Base-by-base conservation (phyloP, 495 filamentous ascomycete genomes). In the Tuber brumale region DNA sequence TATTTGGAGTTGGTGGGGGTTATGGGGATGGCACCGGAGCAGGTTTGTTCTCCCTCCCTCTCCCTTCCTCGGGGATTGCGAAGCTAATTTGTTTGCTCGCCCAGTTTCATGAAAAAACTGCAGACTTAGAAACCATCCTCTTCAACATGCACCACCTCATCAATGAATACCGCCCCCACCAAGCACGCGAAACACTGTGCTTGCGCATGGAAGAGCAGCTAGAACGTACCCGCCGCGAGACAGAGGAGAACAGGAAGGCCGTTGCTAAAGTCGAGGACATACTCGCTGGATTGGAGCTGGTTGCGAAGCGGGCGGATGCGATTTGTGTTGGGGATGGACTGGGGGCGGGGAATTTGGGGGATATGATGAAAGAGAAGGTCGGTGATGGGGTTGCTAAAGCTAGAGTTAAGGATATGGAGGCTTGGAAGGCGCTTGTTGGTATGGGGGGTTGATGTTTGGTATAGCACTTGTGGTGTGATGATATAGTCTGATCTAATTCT, bases 101-200 rank as follows among this genome's bases (percentile, higher is more conserved):
- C 69, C 10, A 35, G 42, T 70, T 75, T 73, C 37, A 79, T 74
- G 87, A 90, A 27, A 94, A 95, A 81, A 87, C 94, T 42, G 85
- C 89, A 4, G 90, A 97, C 80, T 79, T 99, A n/a, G 87, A 90
- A 79, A 92, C 89, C 39, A 80, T 97, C 6, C 91, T 95, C 75
- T 89, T 93, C 81, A 97, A 98, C 84, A 91, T 94, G 73, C 93
- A 97, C 83, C 92, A 94, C 77, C 87, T 95, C 31, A 88, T 97
- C 71, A 99, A 99, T 83, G 91, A 95, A 75, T 98, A 97, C 84
- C 90, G 95, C 37, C 96, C 95, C 3, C 95, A 99, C 84, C 96
- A 99, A 84, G 94, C 94, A 39, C 86, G 95, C 51, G 96, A 98
- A 85, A 94, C 90, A 43, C 86, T 98, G 69, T 96, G 97, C 41